Conservation (phyloP, 2,329 filamentous ascomycete species). For the Colletotrichum chlorophyti region DNA sequence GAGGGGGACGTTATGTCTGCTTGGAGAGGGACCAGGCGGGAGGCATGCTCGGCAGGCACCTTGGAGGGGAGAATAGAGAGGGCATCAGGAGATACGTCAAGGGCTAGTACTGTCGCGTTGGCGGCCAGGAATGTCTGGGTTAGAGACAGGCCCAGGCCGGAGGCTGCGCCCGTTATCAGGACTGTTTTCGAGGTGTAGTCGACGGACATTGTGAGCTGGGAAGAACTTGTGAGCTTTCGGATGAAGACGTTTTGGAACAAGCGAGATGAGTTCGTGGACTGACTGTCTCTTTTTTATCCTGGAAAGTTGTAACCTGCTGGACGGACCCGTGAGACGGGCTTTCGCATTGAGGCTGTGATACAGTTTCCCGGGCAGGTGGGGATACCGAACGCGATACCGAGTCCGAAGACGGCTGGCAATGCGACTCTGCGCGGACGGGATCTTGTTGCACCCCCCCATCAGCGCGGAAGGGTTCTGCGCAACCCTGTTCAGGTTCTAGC, state of each 20-base stretch:
- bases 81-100: conserved; percentile 4
- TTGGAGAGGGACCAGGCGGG: neutral
- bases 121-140: conserved; percentile 9
- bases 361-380: neutral
- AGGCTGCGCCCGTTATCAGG: conserved; percentile 13
- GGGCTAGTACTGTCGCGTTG: conserved; percentile 10
- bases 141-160: neutral
- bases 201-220: conserved; percentile 9
- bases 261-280: neutral
- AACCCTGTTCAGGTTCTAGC: too few relatives aligned
- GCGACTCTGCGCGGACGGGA: neutral
- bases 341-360: neutral
- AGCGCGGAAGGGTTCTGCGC: too few relatives aligned
- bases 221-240: neutral
- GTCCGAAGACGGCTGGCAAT: neutral
- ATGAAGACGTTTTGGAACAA: too few relatives aligned
- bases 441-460: too few relatives aligned
- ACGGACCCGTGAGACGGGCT: too few relatives aligned
- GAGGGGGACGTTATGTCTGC: neutral
- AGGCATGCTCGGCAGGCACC: neutral
- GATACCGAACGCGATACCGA: neutral
- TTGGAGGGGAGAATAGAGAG: neutral
- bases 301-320: too few relatives aligned
- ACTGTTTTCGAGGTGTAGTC: conserved; percentile 23
- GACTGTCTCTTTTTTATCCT: too few relatives aligned